These are phyloP conservation scores for Cruciata laevipes DNA, from an alignment of 257 asterid genomes.

Conservation along the genomic window DNA sequence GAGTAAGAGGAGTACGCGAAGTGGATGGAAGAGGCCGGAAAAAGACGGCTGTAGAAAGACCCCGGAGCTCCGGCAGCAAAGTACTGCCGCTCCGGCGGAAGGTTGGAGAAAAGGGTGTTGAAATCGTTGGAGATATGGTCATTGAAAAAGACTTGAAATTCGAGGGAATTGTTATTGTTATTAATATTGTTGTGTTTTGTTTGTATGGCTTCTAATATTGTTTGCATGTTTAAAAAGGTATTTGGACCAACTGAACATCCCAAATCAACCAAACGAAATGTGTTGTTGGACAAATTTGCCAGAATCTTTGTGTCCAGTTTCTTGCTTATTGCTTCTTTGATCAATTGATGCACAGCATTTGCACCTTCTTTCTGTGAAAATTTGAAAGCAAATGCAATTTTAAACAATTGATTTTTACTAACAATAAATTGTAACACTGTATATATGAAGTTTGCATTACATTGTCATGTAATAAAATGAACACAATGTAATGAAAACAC, in stretches of 20 bases:
- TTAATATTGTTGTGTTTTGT: neutral
- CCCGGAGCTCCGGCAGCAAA: slow-evolving; percentile 31
- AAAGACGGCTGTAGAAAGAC: slow-evolving; percentile 24
- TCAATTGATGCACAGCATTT: neutral
- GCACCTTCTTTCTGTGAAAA: neutral
- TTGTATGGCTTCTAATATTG: slow-evolving; percentile 15
- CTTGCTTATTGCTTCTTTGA: neutral
- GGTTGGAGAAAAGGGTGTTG: slow-evolving; percentile 32
- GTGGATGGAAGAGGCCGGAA: slow-evolving; percentile 21
- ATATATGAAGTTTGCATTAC: too few species aligned
- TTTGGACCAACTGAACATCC: slow-evolving; percentile 35
- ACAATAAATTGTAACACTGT: too few species aligned
- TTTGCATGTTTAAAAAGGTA: slow-evolving; percentile 22
- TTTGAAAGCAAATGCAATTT: too few species aligned
- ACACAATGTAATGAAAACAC: too few species aligned
- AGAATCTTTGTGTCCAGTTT: neutral
- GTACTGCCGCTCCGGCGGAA: slow-evolving; percentile 17
- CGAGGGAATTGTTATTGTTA: neutral
- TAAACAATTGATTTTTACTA: too few species aligned
- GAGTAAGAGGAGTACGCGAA: slow-evolving; percentile 22
- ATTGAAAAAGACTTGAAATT: slow-evolving; percentile 29
- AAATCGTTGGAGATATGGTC: slow-evolving; percentile 34
- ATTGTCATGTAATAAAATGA: too few species aligned
- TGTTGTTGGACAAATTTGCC: neutral
- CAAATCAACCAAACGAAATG: slow-evolving; percentile 17